A percentile compares a stretch with the other conserved stretches of the same genome.
phyloP scores from a whole-genome alignment of 108 stramenopile species.

The Cyclotella baltica region DNA sequence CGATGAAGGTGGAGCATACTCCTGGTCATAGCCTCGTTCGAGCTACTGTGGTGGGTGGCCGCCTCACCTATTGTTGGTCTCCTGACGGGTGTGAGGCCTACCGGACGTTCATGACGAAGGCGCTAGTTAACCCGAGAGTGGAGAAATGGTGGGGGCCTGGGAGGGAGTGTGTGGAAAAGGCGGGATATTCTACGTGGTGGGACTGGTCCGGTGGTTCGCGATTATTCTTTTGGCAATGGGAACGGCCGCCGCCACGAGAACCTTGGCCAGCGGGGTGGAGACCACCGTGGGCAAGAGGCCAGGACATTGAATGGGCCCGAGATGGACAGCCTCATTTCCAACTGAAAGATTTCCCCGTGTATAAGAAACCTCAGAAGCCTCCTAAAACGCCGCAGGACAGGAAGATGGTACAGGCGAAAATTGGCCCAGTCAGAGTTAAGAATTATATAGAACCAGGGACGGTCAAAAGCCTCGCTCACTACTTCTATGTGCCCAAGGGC shows the following conservation, averaged over 20 bases:
- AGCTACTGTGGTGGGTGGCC: too few relatives aligned
- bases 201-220: conserved; percentile 50
- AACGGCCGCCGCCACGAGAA: too few relatives aligned
- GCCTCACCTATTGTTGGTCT: too few relatives aligned
- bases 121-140: neutral
- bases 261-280: neutral
- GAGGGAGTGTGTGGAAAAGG: conserved; percentile 28
- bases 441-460: conserved; percentile 15
- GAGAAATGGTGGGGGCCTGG: neutral
- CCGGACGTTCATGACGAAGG: neutral
- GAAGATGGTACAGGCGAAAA: conserved; percentile 2
- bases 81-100: neutral
- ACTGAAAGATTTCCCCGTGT: neutral
- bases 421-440: conserved; percentile 3
- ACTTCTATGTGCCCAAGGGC: conserved; percentile 57
- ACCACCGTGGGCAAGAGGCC: neutral
- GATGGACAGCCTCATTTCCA: too few relatives aligned
- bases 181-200: conserved; percentile 33
- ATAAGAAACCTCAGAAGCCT: neutral
- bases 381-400: neutral
- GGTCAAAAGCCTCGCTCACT: conserved; percentile 11
- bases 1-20: too few relatives aligned
- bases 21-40: neutral
- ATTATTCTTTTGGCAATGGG: conserved; percentile 53
- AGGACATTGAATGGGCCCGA: conserved; percentile 18